phyloP scores from a whole-genome alignment of 257 asterid genomes.

The Solanum medicagineum region DNA sequence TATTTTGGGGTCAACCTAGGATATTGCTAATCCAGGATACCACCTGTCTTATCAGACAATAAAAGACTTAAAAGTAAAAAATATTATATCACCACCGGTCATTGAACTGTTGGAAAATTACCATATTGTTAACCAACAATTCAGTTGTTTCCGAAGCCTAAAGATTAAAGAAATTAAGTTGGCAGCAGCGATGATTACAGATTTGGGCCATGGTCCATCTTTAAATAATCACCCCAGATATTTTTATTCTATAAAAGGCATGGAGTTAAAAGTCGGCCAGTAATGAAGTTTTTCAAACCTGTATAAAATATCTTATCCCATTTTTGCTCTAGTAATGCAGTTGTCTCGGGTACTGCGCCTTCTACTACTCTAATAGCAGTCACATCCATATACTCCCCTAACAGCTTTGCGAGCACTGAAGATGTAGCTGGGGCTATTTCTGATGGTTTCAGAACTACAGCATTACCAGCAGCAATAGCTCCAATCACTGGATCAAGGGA shows the following conservation, averaged over 20 bases:
- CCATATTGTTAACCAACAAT: background rate
- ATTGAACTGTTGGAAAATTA: background rate
- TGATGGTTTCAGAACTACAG: slow-evolving; percentile 67
- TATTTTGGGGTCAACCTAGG: background rate
- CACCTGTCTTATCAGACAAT: background rate
- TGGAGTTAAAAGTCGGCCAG: background rate
- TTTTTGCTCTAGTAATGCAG: slow-evolving; percentile 58
- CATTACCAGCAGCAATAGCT: slow-evolving; percentile 89
- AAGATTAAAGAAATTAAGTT: background rate
- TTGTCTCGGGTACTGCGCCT: slow-evolving; percentile 45
- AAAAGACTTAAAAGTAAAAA: background rate
- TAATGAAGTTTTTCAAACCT: background rate
- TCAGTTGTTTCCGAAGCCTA: background rate
- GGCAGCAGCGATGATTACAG: background rate
- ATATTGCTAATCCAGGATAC: background rate
- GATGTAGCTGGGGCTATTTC: slow-evolving; percentile 52
- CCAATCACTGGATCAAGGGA: slow-evolving; percentile 77
- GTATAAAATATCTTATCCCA: slow-evolving; percentile 40
- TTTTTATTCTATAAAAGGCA: background rate
- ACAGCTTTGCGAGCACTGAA: slow-evolving; percentile 42
- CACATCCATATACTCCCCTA: slow-evolving; percentile 53
- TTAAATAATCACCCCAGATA: background rate
- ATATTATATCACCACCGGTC: background rate
- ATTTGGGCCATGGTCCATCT: background rate
- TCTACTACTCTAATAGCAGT: slow-evolving; percentile 69